phyloP scores from a whole-genome alignment of 331 rosid species.

The Quercus lobata region DNA sequence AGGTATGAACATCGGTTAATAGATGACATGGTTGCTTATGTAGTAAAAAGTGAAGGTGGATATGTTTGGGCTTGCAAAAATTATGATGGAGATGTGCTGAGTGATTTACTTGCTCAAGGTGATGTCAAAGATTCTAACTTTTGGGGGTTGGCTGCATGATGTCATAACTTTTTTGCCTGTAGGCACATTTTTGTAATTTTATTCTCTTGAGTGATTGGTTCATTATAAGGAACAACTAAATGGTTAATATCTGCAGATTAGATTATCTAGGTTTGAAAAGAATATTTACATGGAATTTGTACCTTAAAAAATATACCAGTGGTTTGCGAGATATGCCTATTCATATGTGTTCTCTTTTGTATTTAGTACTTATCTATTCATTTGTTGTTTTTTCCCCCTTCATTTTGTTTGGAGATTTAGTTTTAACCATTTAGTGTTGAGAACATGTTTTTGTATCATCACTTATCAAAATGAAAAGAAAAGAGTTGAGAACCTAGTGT shows the following conservation, averaged over 20 bases:
- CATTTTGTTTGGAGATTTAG: background rate
- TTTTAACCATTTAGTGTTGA: background rate
- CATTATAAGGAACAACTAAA: background rate
- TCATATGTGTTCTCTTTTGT: background rate
- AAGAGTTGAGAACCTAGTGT: too few species aligned
- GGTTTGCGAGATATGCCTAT: background rate
- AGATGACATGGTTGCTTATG: slow-evolving; percentile 99
- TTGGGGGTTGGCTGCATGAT: background rate
- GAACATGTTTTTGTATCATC: background rate
- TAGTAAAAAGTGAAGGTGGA: slow-evolving; percentile 93
- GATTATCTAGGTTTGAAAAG: background rate
- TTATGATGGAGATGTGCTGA: slow-evolving; percentile 97
- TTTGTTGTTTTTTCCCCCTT: background rate
- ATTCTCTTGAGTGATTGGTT: background rate
- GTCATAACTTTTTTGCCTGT: background rate
- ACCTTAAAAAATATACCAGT: background rate
- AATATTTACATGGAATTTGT: background rate
- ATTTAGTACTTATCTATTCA: background rate
- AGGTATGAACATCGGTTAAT: slow-evolving; percentile 99
- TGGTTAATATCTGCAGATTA: background rate
- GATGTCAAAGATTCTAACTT: slow-evolving; percentile 2
- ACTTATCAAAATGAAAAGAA: background rate
- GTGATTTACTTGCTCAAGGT: slow-evolving; percentile 99
- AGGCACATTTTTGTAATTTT: background rate
- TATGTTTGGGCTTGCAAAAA: slow-evolving; percentile 99